These are phyloP conservation scores for Lactarius hengduanensis DNA, from an alignment of 768 basidiomycete species.

Conservation along the genomic window DNA sequence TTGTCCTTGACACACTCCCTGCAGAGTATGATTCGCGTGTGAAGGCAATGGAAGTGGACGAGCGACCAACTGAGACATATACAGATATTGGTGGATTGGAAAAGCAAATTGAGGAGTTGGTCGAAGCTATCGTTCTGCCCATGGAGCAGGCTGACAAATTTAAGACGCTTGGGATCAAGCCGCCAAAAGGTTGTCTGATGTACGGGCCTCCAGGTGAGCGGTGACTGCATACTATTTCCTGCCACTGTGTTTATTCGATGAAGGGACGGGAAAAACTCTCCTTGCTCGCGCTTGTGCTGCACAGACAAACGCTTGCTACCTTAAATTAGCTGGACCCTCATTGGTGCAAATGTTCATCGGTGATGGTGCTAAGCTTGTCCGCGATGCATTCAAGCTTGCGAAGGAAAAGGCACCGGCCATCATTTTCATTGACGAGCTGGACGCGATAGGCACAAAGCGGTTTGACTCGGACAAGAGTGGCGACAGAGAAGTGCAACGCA, in stretches of 20 bases:
- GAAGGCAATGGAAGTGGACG: slow-evolving; percentile 99
- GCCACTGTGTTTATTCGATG: background rate
- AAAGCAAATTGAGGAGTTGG: slow-evolving; percentile 98
- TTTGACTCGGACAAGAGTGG: slow-evolving; percentile 99
- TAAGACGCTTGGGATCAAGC: slow-evolving; percentile 96
- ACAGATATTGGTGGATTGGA: slow-evolving; percentile 98
- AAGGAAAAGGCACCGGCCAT: slow-evolving; percentile 99
- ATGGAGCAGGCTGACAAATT: slow-evolving; percentile 99
- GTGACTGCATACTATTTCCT: background rate
- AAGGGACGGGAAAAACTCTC: slow-evolving; percentile 95
- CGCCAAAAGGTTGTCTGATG: slow-evolving; percentile 98
- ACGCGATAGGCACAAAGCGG: slow-evolving; percentile 98
- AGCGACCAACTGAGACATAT: slow-evolving; percentile 95
- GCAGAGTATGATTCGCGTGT: slow-evolving; percentile 98
- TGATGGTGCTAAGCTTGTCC: slow-evolving; percentile 97
- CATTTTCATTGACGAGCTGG: slow-evolving; percentile 97
- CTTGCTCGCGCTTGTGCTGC: slow-evolving; percentile 97
- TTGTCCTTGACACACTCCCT: slow-evolving; percentile 92
- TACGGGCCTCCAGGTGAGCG: slow-evolving; percentile 93
- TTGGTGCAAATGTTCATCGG: slow-evolving; percentile 99
- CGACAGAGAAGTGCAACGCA: slow-evolving; percentile 98
- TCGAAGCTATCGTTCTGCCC: slow-evolving; percentile 96
- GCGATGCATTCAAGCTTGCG: slow-evolving; percentile 96
- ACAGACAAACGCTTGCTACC: slow-evolving; percentile 95
- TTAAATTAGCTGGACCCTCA: slow-evolving; percentile 96